These are phyloP conservation scores for Synura sp. DNA, from an alignment of 352 stramenopile genomes.

Conservation along the genomic window DNA sequence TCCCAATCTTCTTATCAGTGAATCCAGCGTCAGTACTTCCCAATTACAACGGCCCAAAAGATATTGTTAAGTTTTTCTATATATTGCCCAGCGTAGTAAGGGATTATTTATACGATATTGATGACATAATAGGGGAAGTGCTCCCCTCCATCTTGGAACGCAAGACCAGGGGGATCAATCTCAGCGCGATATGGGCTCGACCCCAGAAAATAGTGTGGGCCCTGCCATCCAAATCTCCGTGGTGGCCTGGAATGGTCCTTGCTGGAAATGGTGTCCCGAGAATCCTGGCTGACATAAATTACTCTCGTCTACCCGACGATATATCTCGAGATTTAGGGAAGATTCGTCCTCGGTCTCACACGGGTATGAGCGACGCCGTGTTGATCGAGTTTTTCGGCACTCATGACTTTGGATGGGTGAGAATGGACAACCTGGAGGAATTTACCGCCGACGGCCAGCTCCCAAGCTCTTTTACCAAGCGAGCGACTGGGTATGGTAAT, in stretches of 20 bases:
- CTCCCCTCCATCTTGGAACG: neutral
- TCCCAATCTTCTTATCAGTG: too few relatives aligned
- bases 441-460: too few relatives aligned
- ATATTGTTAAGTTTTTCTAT: too few relatives aligned
- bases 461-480: too few relatives aligned
- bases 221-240: neutral
- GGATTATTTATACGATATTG: too few relatives aligned
- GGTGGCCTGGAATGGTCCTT: neutral
- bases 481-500: too few relatives aligned
- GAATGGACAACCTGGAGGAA: neutral
- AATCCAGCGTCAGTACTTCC: too few relatives aligned
- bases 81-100: too few relatives aligned
- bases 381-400: constrained; percentile 6
- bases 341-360: neutral
- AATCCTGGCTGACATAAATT: neutral
- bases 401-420: neutral
- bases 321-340: neutral
- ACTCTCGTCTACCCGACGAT: neutral
- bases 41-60: too few relatives aligned
- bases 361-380: neutral
- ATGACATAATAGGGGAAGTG: neutral
- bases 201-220: neutral
- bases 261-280: neutral
- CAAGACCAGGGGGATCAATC: neutral
- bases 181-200: neutral